Conservation (phyloP, 2,329 filamentous ascomycete genomes). For the Parastagonospora avenae region DNA sequence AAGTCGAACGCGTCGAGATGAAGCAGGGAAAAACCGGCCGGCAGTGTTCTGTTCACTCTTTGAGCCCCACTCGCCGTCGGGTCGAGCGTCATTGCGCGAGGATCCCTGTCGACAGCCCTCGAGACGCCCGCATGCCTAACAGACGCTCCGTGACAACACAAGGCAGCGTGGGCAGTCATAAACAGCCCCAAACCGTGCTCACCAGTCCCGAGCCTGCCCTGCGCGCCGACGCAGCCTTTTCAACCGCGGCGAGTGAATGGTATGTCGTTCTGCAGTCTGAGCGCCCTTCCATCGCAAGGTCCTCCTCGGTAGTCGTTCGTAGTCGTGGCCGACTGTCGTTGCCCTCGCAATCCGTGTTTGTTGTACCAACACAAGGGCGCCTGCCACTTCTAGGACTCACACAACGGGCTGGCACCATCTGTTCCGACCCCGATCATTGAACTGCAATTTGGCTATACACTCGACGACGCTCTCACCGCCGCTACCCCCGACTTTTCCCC, state of each 20-base stretch:
- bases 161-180: conserved; percentile 9
- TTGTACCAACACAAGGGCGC: background rate
- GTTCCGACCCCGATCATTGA: background rate
- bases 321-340: conserved; percentile 13
- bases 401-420: too few species aligned
- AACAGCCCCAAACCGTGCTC: conserved; percentile 1
- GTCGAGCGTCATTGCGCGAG: conserved; percentile 1
- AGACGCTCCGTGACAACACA: conserved; percentile 24
- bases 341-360: conserved; percentile 13
- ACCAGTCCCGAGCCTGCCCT: too few species aligned
- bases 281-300: too few species aligned
- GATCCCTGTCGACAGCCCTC: conserved; percentile 18
- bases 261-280: too few species aligned
- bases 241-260: too few species aligned
- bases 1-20: background rate
- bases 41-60: background rate
- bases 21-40: background rate
- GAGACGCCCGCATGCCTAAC: conserved; percentile 22
- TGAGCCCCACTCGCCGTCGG: background rate
- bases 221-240: too few species aligned
- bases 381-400: too few species aligned
- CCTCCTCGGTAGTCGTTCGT: too few species aligned
- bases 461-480: background rate
- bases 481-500: background rate
- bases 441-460: too few species aligned